Evolutionary conservation across 176 grass and related monocot species (phyloP).

Genomic region (Pharus latifolius): DNA sequence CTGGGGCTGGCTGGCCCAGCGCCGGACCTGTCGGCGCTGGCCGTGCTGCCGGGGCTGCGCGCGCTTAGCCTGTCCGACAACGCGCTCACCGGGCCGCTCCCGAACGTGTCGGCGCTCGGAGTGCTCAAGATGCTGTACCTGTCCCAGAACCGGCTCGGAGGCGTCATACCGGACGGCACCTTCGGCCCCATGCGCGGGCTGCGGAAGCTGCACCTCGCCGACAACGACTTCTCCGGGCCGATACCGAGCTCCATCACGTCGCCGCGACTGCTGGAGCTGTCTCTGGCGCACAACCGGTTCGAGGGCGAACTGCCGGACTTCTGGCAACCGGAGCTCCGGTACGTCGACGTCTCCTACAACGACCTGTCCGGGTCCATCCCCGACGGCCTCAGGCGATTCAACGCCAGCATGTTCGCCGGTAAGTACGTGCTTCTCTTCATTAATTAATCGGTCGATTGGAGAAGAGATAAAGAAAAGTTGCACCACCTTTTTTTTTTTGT

Average conservation of each 20-base stretch:
- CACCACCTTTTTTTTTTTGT: too few relatives aligned
- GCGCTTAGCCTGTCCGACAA: conserved; percentile 69
- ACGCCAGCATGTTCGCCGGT: conserved; percentile 53
- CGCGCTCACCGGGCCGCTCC: conserved; percentile 59
- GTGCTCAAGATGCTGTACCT: conserved; percentile 66
- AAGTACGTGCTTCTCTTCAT: background rate
- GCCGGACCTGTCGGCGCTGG: conserved; percentile 23
- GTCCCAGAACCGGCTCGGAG: conserved; percentile 57
- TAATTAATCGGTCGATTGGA: too few relatives aligned
- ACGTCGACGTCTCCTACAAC: conserved; percentile 66
- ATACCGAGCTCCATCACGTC: conserved; percentile 59
- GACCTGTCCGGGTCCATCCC: conserved; percentile 72
- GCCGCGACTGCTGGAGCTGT: conserved; percentile 53
- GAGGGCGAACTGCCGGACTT: conserved; percentile 47
- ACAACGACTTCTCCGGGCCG: conserved; percentile 46
- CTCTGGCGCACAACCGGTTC: conserved; percentile 53
- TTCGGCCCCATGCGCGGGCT: conserved; percentile 60
- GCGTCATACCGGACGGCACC: conserved; percentile 44
- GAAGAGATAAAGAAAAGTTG: too few relatives aligned
- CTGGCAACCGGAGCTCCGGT: conserved; percentile 36
- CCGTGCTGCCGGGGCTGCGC: conserved; percentile 32
- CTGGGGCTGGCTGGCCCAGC: conserved; percentile 44
- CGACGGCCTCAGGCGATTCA: conserved; percentile 38
- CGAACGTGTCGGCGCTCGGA: conserved; percentile 43
- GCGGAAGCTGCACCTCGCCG: conserved; percentile 59